A percentile compares a stretch with the other conserved stretches of the same genome.
phyloP scores from a whole-genome alignment of 306 rosid species.

The Malus asiatica region DNA sequence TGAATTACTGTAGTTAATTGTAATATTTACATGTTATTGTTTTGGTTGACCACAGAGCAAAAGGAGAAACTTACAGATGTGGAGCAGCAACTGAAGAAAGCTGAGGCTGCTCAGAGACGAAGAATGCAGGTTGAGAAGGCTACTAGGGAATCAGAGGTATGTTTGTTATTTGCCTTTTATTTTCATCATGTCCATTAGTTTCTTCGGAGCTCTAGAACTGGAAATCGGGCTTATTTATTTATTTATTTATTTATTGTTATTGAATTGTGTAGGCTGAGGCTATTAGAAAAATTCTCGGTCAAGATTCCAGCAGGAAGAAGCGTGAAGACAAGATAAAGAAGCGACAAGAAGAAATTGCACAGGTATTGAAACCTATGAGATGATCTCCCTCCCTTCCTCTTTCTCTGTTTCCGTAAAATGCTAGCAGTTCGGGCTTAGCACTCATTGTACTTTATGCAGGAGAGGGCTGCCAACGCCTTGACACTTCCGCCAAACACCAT shows the following conservation, averaged over 20 bases:
- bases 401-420: not conserved
- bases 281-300: constrained; percentile 91
- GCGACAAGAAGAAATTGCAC: constrained; percentile 86
- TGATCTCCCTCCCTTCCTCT: not conserved
- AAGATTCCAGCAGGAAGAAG: constrained; percentile 91
- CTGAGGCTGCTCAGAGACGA: constrained; percentile 93
- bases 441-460: constrained; percentile 36
- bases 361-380: constrained; percentile 37
- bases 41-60: constrained; percentile 53
- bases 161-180: constrained; percentile 8
- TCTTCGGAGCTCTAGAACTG: not conserved
- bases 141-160: constrained; percentile 85
- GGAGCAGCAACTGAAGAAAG: constrained; percentile 86
- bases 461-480: constrained; percentile 71
- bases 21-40: constrained; percentile 8
- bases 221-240: not conserved
- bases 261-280: constrained; percentile 70
- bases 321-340: constrained; percentile 84
- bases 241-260: not conserved
- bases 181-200: not conserved
- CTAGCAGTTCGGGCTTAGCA: not conserved
- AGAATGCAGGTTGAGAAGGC: constrained; percentile 89
- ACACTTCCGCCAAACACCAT: constrained; percentile 57
- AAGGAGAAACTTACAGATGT: constrained; percentile 77
- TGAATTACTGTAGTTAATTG: not conserved